A percentile compares a stretch with the other conserved stretches of the same genome.
These are phyloP conservation scores for Mycena galericulata DNA, from an alignment of 768 basidiomycete species.

Conservation along the genomic window DNA sequence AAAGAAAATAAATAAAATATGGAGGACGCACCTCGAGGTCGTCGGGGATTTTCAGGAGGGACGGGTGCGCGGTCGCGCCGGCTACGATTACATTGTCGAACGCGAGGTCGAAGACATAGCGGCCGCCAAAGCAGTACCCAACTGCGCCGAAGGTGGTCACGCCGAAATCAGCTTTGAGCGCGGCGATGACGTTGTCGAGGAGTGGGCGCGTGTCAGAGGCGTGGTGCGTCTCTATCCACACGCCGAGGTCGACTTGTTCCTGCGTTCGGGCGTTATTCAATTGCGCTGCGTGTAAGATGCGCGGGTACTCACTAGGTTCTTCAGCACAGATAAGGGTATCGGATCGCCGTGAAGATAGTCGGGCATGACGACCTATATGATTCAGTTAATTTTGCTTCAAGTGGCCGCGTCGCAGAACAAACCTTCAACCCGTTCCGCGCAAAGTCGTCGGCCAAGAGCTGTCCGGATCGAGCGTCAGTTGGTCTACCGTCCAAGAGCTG, in stretches of 20 bases:
- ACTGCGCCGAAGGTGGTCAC: conserved; percentile 44
- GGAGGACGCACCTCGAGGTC: conserved; percentile 41
- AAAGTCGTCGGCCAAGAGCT: conserved; percentile 37
- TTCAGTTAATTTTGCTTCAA: too few species aligned
- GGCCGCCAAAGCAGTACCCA: conserved; percentile 46
- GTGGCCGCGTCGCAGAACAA: neutral
- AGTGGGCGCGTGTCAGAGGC: conserved; percentile 34
- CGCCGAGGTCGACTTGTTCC: conserved; percentile 14
- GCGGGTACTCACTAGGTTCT: conserved; percentile 43
- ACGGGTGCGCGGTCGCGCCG: conserved; percentile 45
- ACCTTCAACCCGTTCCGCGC: conserved; percentile 32
- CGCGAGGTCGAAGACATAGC: conserved; percentile 45
- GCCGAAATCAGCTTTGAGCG: conserved; percentile 39
- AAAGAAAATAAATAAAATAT: neutral
- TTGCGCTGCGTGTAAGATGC: neutral
- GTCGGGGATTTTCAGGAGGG: conserved; percentile 44
- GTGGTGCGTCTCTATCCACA: conserved; percentile 17
- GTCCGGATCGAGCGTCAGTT: neutral
- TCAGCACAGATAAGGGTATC: conserved; percentile 50
- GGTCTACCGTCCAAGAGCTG: neutral
- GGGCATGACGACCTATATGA: conserved; percentile 24
- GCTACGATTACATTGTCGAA: conserved; percentile 39
- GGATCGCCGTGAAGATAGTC: conserved; percentile 57
- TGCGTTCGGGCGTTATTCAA: neutral
- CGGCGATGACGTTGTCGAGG: conserved; percentile 43